Evolutionary conservation across 176 grass and related monocot genomes (phyloP).

Genomic region (Bolboschoenus planiculmis): DNA sequence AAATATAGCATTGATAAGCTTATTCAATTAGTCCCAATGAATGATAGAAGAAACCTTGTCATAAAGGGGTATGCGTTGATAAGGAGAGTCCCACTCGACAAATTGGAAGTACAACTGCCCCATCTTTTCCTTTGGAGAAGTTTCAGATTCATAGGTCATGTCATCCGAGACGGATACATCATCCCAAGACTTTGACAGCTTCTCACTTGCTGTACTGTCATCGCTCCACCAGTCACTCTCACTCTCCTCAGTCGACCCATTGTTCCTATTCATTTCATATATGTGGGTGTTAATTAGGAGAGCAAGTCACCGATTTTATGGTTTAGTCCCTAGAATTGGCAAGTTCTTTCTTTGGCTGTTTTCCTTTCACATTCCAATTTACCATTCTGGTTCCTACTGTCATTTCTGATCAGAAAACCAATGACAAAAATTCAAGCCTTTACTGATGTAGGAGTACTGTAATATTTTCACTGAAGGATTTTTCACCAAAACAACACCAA

Average conservation of each 20-base stretch:
- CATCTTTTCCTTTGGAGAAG: conserved; percentile 15
- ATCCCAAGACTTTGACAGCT: conserved; percentile 50
- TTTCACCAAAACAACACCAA: background rate
- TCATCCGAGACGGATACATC: conserved; percentile 32
- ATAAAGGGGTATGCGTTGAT: conserved; percentile 41
- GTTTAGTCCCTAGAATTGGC: background rate
- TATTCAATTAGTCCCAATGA: background rate
- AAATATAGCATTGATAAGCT: background rate
- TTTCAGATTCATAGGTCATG: background rate
- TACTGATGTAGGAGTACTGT: background rate
- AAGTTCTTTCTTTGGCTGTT: background rate
- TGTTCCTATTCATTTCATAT: conserved; percentile 1
- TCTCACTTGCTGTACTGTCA: conserved; percentile 39
- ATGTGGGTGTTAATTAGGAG: background rate
- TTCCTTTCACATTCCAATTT: background rate
- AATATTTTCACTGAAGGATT: background rate
- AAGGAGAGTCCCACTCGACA: conserved; percentile 50
- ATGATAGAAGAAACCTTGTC: conserved; percentile 38
- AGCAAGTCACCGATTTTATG: background rate
- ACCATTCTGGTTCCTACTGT: background rate
- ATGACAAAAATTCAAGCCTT: background rate
- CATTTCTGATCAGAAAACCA: background rate
- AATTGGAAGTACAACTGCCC: conserved; percentile 47
- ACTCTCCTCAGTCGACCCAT: conserved; percentile 27
- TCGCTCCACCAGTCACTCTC: conserved; percentile 71